Conservation (phyloP, 768 basidiomycete species). For the Arthromyces matolae region DNA sequence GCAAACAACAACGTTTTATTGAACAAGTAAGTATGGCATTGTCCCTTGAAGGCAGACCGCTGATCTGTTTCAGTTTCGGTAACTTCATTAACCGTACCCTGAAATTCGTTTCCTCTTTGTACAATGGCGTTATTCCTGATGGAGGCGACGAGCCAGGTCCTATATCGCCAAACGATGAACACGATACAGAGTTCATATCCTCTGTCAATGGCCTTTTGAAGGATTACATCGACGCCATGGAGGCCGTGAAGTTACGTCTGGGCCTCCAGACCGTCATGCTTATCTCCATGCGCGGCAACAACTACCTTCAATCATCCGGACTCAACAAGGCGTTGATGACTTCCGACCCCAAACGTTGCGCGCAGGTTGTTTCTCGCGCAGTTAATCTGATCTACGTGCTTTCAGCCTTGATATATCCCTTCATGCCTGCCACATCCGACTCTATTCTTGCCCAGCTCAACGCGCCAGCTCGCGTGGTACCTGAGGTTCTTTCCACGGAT, state of each 20-base stretch:
- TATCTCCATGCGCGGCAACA: conserved; percentile 85
- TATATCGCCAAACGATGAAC: conserved; percentile 59
- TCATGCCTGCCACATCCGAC: conserved; percentile 90
- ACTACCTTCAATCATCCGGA: conserved; percentile 89
- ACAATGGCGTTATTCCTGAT: conserved; percentile 76
- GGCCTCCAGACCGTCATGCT: conserved; percentile 89
- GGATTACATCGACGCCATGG: conserved; percentile 85
- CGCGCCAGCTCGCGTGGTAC: conserved; percentile 79
- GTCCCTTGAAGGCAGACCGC: neutral
- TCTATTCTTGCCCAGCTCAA: conserved; percentile 84
- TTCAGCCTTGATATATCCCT: conserved; percentile 84
- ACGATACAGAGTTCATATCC: conserved; percentile 72
- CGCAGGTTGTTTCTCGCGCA: conserved; percentile 84
- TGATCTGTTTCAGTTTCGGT: conserved; percentile 61
- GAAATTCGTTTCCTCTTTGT: conserved; percentile 90
- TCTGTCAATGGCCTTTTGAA: conserved; percentile 76
- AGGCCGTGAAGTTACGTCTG: conserved; percentile 82
- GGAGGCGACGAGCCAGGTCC: conserved; percentile 67
- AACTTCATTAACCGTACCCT: conserved; percentile 95
- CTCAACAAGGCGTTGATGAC: conserved; percentile 87
- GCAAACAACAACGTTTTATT: conserved; percentile 91
- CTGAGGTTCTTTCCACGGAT: conserved; percentile 70
- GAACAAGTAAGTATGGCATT: conserved; percentile 65
- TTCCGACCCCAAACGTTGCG: conserved; percentile 79
- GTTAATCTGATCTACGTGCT: conserved; percentile 91